Percentiles rank a stretch among this genome's conserved stretches.
Evolutionary conservation across 2,329 filamentous ascomycete genomes (phyloP).

Genomic region (Botrytis squamosa): DNA sequence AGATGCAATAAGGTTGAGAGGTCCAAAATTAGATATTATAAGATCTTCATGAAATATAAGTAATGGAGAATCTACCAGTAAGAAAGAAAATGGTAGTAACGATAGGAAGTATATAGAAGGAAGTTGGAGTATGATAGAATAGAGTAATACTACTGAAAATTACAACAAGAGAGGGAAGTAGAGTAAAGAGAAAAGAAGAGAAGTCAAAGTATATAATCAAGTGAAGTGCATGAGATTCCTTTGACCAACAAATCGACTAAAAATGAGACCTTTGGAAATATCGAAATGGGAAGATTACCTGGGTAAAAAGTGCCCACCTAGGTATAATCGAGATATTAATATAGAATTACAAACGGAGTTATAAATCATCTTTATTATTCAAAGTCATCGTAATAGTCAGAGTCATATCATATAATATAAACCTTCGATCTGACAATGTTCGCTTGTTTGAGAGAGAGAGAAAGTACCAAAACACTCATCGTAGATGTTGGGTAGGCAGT

Average conservation of each 20-base stretch:
- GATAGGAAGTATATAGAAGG: neutral
- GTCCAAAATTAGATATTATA: neutral
- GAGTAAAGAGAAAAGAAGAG: neutral
- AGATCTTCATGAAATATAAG: neutral
- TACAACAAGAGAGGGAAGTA: neutral
- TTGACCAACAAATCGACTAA: neutral
- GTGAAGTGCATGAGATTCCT: neutral
- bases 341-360: neutral
- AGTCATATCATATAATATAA: neutral
- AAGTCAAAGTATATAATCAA: neutral
- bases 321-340: neutral
- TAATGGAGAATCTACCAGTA: neutral
- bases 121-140: neutral
- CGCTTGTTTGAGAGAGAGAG: neutral
- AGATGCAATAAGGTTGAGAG: neutral
- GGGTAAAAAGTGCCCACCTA: neutral
- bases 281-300: neutral
- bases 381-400: neutral
- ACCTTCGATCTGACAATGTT: neutral
- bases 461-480: neutral
- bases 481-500: neutral
- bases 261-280: neutral
- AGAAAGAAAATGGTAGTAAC: neutral
- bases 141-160: neutral
- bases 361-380: neutral